A percentile compares a stretch with the other conserved stretches of the same genome.
Evolutionary conservation across 2,329 filamentous ascomycete genomes (phyloP).

Genomic region (Fusarium udum): DNA sequence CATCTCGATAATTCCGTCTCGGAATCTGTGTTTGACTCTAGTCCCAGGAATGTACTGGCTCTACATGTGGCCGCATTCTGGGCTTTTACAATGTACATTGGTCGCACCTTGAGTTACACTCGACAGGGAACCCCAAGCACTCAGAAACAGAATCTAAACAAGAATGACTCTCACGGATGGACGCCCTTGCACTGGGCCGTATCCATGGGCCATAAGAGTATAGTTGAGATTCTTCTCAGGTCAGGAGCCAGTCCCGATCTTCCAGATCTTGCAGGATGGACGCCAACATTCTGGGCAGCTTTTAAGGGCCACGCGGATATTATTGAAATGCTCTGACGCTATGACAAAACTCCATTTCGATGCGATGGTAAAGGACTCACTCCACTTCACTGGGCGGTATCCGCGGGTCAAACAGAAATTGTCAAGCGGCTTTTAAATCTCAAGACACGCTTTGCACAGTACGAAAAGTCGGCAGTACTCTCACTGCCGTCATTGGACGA

Average conservation of each 20-base stretch:
- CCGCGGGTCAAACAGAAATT: neutral
- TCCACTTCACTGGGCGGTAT: neutral
- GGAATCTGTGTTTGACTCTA: neutral
- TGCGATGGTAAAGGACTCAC: neutral
- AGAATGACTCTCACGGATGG: neutral
- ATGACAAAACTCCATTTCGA: neutral
- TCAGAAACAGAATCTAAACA: neutral
- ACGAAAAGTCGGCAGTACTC: neutral
- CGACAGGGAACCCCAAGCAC: neutral
- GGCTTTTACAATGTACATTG: neutral
- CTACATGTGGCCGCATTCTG: neutral
- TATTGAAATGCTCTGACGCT: neutral
- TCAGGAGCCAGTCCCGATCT: neutral
- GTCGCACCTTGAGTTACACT: neutral
- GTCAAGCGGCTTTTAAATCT: neutral
- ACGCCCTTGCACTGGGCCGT: neutral
- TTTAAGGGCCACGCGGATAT: neutral
- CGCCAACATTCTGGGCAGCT: neutral
- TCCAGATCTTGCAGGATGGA: neutral
- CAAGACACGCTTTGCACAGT: neutral
- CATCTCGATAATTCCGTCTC: neutral
- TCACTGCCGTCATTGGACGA: neutral
- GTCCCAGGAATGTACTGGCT: neutral
- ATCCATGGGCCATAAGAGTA: neutral
- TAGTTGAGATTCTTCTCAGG: neutral